Evolutionary conservation across 2,329 filamentous ascomycete genomes (phyloP), one percentile per base, ranked within the genome.

Genomic region (Aureobasidium namibiae): DNA sequence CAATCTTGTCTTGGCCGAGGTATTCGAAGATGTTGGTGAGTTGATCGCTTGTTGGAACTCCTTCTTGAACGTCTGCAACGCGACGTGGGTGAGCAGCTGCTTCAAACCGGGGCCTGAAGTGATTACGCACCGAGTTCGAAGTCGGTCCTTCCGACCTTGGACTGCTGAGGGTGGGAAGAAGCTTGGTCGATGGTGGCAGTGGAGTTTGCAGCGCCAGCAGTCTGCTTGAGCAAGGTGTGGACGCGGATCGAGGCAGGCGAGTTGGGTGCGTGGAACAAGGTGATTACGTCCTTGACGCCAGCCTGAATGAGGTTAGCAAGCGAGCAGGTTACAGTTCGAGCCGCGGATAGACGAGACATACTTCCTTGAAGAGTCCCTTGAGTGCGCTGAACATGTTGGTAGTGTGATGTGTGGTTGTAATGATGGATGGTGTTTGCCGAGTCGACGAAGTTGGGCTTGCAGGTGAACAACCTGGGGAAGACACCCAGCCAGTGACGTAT

Each of bases 191-290:
- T 78, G 1, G 88, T 90, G 10, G 90, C 84, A 23, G 82, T 79
- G 61, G 85, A 79, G 33, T 82, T 73, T 13, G 89, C 85, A 49
- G 83, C 84, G 49, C 87, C 86, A 26, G 89, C 88, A 33, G 85
- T 82, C 75, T 92, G 86, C 77, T 94, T 95, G 62, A 97, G 83
- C 56, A 95, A 76, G 42, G 83, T 86, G 62, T 87, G 83, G 33
- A 88, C 87, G 61, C 87, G 84, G 53, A 83, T 78, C 3, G 92
- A 96, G 64, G 87, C 80, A 23, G 87, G 82, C 57, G 83, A 82
- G 67, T 80, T 82, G 60, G 92, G 83, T 74, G 89, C 89, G 82
- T 96, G 92, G 81, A 97, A 99, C 79, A 99, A 86, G 62, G 92
- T 97, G 72, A 97, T 84, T 65, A 95, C 89, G 78, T 97, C 92